Base-by-base conservation (phyloP, 1,284 basidiomycete genomes). In the Ustilago vetiveriae region DNA sequence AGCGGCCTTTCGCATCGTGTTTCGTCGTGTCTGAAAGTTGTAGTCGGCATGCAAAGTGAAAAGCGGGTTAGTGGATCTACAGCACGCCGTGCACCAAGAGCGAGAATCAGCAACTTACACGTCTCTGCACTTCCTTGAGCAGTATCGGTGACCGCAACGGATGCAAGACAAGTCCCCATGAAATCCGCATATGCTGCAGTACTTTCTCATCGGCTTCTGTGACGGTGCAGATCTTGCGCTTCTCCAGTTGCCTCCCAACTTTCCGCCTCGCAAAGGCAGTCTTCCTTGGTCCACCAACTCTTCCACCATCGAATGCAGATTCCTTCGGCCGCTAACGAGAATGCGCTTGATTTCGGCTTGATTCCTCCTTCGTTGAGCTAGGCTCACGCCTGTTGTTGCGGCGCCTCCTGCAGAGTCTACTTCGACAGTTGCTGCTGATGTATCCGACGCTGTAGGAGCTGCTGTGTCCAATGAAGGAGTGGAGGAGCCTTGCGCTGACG, bases 111-210 rank as follows among this genome's bases (percentile, higher is more conserved):
- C n/a, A 35, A 55, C 52, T 41, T 41, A 55, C 38, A 45, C 43
- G 29, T 56, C 58, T 26, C 65, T 52, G 26, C 66, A 69, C 36
- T 44, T 42, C 13, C 48, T 35, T 1, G 45, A 49, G 59, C 66
- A 69, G 47, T 63, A 64, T 35, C 59, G 46, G 36, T 64, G 44
- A 2, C 59, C 59, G 24, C 66, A 69, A 16, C 66, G 36, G n/a
- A 54, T 43, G 41, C 66, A 69, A 4, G 59, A 26, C 16, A 69
- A 27, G 27, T 69, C 59, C 14, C 66, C 66, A 29, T 69, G 51
- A n/a, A 47, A 69, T 4, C 59, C 51, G 52, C 66, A 69, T 5
- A 69, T 69, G n/a, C 46, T 59, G 36, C 66, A 69, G n/a, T 59
- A 63, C 36, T 38, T 56, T 9, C 65, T 44, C 4, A 26, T 54